Base-by-base conservation (phyloP, 805 yeast species). In the Metschnikowia dekortorum region DNA sequence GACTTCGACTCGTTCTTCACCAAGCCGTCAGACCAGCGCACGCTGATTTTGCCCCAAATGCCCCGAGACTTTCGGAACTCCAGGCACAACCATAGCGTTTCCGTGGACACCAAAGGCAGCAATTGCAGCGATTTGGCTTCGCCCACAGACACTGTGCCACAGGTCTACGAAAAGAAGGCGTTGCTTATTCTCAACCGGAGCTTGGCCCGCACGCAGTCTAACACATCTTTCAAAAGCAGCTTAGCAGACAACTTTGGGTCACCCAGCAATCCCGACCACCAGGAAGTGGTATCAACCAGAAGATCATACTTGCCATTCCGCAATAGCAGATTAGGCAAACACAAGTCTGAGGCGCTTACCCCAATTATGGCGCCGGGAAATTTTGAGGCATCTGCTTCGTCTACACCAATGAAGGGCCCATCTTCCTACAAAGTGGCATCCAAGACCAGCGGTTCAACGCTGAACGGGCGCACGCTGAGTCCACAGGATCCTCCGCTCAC, bases 1-100 rank as follows among this genome's bases (percentile, higher is more conserved):
- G 90, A 89, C 57, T 75, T 90, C 57, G 96, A 90, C 61, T 85
- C 92, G 8, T 90, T 90, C 62, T 90, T 90, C 67, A 87, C 95
- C 0, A 86, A 83, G 50, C 86, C 82, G 38, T 66, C 74, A 31
- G 54, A 52, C 10, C 60, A 53, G 33, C 55, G 58, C 29, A 49
- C 55, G 3, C 61, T 52, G 44, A 44, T 57, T 39, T 28, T 49
- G n/a, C 14, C 51, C 38, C 41, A 40, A 47, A 40, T 35, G 26
- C 39, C 46, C 5, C 18, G 46, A 13, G 43, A 49, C 7, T 47
- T 44, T 31, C 50, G 46, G 35, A 46, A 52, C 18, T 26, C 43
- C 34, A 13, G 52, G 39, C 52, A 52, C 30, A 47, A 44, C 28
- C 80, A 79, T 53, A 72, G 71, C 53, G 75, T 76, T 2, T 84